phyloP scores from a whole-genome alignment of 2,329 filamentous ascomycete species.

The Apiospora aurea region DNA sequence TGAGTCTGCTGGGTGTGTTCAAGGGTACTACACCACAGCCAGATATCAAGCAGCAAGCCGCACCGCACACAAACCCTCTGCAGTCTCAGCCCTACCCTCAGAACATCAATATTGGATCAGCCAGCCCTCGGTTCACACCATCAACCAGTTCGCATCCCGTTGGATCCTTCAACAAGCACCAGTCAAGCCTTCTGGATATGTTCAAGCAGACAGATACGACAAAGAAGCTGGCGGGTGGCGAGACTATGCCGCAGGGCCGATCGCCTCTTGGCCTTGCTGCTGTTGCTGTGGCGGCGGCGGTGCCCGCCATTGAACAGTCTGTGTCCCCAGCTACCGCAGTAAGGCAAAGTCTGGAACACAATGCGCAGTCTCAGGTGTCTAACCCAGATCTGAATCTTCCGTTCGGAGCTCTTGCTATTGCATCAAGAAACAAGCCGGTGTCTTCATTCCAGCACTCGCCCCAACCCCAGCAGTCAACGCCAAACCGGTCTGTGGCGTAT shows the following conservation, averaged over 20 bases:
- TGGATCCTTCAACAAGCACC: conserved; percentile 48
- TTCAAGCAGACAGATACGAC: conserved; percentile 53
- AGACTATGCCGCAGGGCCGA: conserved; percentile 14
- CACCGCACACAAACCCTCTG: neutral
- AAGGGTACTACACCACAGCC: conserved; percentile 43
- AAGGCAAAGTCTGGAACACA: conserved; percentile 38
- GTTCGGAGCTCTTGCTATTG: conserved; percentile 48
- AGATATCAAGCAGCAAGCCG: conserved; percentile 22
- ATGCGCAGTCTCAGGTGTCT: conserved; percentile 42
- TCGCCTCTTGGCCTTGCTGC: neutral
- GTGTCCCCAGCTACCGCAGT: conserved; percentile 38
- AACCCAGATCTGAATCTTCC: conserved; percentile 48
- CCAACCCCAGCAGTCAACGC: neutral
- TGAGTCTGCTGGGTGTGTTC: conserved; percentile 49
- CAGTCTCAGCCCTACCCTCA: conserved; percentile 22
- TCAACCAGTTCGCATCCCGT: conserved; percentile 29
- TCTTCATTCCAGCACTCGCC: conserved; percentile 30
- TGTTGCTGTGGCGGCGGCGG: neutral
- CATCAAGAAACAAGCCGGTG: conserved; percentile 43
- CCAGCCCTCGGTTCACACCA: conserved; percentile 20
- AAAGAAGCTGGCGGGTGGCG: conserved; percentile 32
- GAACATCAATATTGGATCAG: conserved; percentile 23
- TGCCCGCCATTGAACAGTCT: conserved; percentile 23
- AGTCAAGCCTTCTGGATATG: conserved; percentile 59
- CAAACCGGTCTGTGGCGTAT: conserved; percentile 7